Base-by-base conservation (phyloP, 805 yeast genomes). In the Naumovozyma castellii region DNA sequence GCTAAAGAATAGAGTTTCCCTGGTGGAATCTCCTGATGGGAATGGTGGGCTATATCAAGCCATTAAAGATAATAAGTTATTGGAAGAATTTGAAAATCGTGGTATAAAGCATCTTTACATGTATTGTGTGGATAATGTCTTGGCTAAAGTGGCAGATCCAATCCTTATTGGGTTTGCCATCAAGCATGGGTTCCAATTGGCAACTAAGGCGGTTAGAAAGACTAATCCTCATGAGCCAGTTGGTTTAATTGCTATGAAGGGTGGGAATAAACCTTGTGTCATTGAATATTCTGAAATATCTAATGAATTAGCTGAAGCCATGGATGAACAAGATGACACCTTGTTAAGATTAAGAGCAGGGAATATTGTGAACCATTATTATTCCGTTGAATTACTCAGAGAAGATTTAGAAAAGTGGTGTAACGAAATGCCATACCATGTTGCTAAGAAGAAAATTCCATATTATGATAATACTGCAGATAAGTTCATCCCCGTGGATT, bases 31-130 rank as follows among this genome's bases (percentile, higher is more conserved):
- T 5, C 99, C 99, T 1, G 97, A 92, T 62, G 99, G 99, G 1
- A 92, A 92, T 59, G 99, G 99, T 43, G 99, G 99, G 2, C 68
- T 92, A 37, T 92, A 92, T 66, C 80, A 77, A 54, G 97, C 96
- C 1, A 69, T 92, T 31, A 64, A 66, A 50, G 72, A 72, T 33
- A 74, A 80, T 48, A 73, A 75, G 2, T 66, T 88, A 15, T 54
- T 92, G 25, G 72, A 73, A 5, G 95, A 90, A 58, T 75, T 92
- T 57, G 54, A 64, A 20, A 43, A 50, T 5, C 78, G 77, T 41
- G 87, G 86, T 4, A 76, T 90, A 47, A 76, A 84, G 61, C 97
- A 92, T 58, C 72, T 92, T 45, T 97, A 92, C 64, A 85, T 88
- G 84, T 92, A 87, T 66, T 90, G 97, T 65, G 97, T 92, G 36